Base-by-base conservation (phyloP, 2,329 filamentous ascomycete genomes). In the Teratosphaeria epicoccoides region DNA sequence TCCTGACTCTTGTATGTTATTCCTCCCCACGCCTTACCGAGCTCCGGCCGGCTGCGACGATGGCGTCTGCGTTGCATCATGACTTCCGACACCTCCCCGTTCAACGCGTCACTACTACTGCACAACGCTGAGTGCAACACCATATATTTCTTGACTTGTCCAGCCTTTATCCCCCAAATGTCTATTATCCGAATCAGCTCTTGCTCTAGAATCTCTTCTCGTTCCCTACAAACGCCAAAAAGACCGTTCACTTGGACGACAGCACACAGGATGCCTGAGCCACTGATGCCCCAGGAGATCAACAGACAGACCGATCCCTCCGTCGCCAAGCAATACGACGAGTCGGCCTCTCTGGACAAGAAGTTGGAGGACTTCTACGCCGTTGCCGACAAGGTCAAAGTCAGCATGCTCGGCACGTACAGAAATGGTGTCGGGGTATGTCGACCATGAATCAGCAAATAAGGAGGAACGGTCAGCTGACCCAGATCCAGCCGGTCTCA, bases 321-420 rank as follows among this genome's bases (percentile, higher is more conserved):
- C 2, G 71, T 76, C 51, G 56, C 69, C n/a, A 76, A 75, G 60
- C 74, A 77, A 61, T 75, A 68, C 49, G 74, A 77, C 60, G 65
- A 60, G 48, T 57, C 70, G 26, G 69, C 72, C 4, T 67, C 72
- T 24, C 67, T 67, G 26, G 66, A 68, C n/a, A 59, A 72, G 56
- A 73, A 76, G 55, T 70, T 74, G 59, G 63, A 73, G 49, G 71
- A 76, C 47, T 69, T 76, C 47, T 76, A 73, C 64, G 61, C 67
- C 37, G 63, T 73, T n/a, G 68, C 69, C 44, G 74, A 77, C 55
- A 61, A 64, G 33, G 66, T 71, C 51, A 74, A 75, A 58, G 69
- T 74, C 52, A 63, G 70, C 53, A 67, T 73, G 53, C 56, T 74
- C 24, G 68, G 62, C 55, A 72, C 72, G 20, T 70, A 70, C 57